Evolutionary conservation across 495 filamentous ascomycete species (phyloP), one percentile per base, ranked within the genome.

Genomic region (Podospora bellae-mahoneyi): DNA sequence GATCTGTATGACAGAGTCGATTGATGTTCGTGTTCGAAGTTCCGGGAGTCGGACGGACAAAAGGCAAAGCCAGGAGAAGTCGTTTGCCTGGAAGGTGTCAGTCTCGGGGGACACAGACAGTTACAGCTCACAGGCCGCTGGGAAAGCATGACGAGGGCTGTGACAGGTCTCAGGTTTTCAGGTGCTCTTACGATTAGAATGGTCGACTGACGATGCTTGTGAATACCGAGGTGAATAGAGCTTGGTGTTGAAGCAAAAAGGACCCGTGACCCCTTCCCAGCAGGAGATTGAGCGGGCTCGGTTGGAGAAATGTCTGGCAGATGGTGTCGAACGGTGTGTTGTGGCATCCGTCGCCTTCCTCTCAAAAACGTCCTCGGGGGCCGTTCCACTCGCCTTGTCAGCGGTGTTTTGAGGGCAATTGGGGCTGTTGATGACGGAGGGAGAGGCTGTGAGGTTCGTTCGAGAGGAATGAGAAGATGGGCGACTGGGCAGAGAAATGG

Each of bases 261-360:
- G 67, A 64, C 67, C 65, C 64, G 60, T 69, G 53, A 69, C 67
- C 64, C 70, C 70, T 69, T 72, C 61, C 70, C 70, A 69, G 70
- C 70, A 72, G 70, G 70, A 69, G 67, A 69, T 64, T 64, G 32
- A 64, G 62, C 58, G 34, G 58, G 58, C 61, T 59, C 54, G n/a
- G 30, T 34, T 28, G 6, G 48, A 64, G 34, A 39, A 39, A 48
- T 48, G 39, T 5, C 39, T 32, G 30, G 30, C 30, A 32, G 7
- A 48, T 48, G 39, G 39, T 10, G 39, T 48, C 39, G 39, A 48
- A 48, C 39, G 39, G 39, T 48, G 39, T 48, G 39, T 48, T 16
- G 39, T 28, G 60, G 1, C 23, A 58, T 26, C 55, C 23, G n/a
- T 26, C 55, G 7, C 55, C 6, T 58, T 20, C 55, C n/a, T 15